Evolutionary conservation across 2,329 filamentous ascomycete species (phyloP).

Genomic region (Neonectria magnoliae): DNA sequence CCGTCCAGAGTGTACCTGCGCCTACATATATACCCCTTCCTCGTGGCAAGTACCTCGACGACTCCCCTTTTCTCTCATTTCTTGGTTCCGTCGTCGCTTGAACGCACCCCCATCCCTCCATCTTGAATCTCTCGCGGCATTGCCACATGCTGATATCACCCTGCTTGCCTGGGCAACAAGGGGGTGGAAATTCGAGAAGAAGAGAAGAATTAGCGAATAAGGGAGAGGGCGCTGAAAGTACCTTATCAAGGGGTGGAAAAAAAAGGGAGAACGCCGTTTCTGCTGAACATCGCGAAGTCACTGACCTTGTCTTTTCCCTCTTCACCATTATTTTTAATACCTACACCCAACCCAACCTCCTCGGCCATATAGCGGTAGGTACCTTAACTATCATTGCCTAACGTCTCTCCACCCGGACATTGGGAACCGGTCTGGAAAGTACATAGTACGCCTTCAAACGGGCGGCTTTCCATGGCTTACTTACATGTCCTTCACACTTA

Average conservation of each 20-base stretch:
- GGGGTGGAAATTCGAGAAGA: conserved; percentile 16
- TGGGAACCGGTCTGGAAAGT: background rate
- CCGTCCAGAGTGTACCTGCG: conserved; percentile 22
- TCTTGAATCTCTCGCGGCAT: conserved; percentile 13
- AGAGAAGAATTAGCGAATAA: conserved; percentile 7
- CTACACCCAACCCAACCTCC: conserved; percentile 9
- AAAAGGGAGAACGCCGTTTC: conserved; percentile 3
- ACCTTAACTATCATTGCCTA: conserved; percentile 26
- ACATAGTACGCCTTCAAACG: conserved; percentile 7
- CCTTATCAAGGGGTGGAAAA: background rate
- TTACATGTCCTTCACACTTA: conserved; percentile 3
- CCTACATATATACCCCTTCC: conserved; percentile 23
- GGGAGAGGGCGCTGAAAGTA: background rate
- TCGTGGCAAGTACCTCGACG: conserved; percentile 21
- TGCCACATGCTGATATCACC: conserved; percentile 18
- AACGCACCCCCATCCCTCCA: conserved; percentile 12
- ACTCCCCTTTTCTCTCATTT: conserved; percentile 8
- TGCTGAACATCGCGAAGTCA: conserved; percentile 4
- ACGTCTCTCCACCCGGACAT: conserved; percentile 21
- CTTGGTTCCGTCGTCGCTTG: background rate
- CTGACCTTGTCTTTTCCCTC: background rate
- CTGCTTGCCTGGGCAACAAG: conserved; percentile 19
- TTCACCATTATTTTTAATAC: background rate
- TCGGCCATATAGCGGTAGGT: conserved; percentile 22
- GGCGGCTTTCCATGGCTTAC: conserved; percentile 14